A percentile compares a stretch with the other conserved stretches of the same genome.
Conservation (phyloP, 495 filamentous ascomycete species). For the Xylaria scruposa region DNA sequence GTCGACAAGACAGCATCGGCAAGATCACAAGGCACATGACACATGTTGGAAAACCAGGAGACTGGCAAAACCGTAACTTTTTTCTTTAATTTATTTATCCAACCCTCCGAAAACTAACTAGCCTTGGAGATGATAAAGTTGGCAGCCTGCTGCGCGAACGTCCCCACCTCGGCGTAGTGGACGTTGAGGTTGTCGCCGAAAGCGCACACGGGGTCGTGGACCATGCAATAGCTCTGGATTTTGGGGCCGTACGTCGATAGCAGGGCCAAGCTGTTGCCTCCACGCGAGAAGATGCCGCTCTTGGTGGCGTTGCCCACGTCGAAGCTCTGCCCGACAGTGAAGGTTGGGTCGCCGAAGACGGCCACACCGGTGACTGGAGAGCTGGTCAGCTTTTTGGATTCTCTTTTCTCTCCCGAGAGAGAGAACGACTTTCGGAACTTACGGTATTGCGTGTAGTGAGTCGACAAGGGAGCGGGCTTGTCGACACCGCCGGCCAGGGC, state of each 20-base stretch:
- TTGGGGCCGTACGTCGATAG: not conserved
- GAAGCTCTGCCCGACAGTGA: slow-evolving; percentile 26
- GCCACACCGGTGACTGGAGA: slow-evolving; percentile 14
- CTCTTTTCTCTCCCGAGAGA: not conserved
- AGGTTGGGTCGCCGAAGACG: slow-evolving; percentile 30
- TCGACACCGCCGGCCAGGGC: slow-evolving; percentile 26
- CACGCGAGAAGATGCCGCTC: slow-evolving; percentile 27
- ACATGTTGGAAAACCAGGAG: not conserved
- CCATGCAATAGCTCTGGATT: slow-evolving; percentile 23
- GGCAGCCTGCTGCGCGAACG: slow-evolving; percentile 14
- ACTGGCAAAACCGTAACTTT: not conserved
- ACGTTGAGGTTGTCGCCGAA: not conserved
- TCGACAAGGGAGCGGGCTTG: slow-evolving; percentile 21
- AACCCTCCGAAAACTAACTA: not conserved
- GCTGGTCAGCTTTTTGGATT: not conserved
- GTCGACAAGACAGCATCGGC: not conserved
- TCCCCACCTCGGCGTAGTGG: slow-evolving; percentile 22
- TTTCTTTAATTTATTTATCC: not conserved
- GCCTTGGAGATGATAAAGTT: slow-evolving; percentile 21
- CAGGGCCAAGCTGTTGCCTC: slow-evolving; percentile 23
- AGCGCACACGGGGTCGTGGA: slow-evolving; percentile 24
- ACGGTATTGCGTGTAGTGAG: slow-evolving; percentile 11
- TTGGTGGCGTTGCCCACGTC: slow-evolving; percentile 26
- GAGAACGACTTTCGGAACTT: not conserved
- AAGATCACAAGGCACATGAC: not conserved